Conservation (phyloP, 768 basidiomycete genomes). For the Candolleomyces efflorescens region DNA sequence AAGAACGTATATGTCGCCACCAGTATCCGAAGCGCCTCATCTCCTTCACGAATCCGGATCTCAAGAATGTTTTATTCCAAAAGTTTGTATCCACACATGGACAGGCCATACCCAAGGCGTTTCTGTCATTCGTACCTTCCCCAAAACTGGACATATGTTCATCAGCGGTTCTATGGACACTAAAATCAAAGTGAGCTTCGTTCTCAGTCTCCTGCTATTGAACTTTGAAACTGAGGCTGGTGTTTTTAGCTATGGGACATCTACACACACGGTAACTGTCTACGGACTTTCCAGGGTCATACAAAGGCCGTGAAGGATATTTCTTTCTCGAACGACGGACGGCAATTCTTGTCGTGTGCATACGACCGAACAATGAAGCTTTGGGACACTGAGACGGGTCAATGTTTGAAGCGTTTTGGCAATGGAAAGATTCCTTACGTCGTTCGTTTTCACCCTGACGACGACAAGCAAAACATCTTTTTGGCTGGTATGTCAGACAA, state of each 20-base stretch:
- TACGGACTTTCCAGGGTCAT: slow-evolving; percentile 97
- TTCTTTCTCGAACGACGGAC: slow-evolving; percentile 91
- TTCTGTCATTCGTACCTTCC: slow-evolving; percentile 90
- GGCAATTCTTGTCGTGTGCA: slow-evolving; percentile 83
- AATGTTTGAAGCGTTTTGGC: slow-evolving; percentile 94
- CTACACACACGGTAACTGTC: slow-evolving; percentile 93
- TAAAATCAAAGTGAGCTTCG: slow-evolving; percentile 78
- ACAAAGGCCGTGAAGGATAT: slow-evolving; percentile 96
- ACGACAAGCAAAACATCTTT: slow-evolving; percentile 94
- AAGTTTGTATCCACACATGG: slow-evolving; percentile 95
- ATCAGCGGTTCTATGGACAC: slow-evolving; percentile 98
- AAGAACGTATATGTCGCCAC: slow-evolving; percentile 96
- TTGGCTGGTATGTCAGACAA: slow-evolving; percentile 99
- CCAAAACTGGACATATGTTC: slow-evolving; percentile 87
- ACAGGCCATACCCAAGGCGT: slow-evolving; percentile 97
- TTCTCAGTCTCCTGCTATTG: not conserved
- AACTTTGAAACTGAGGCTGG: slow-evolving; percentile 5
- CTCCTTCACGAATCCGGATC: slow-evolving; percentile 75
- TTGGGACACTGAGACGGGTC: slow-evolving; percentile 99
- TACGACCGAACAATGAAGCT: slow-evolving; percentile 98
- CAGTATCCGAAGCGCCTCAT: slow-evolving; percentile 82
- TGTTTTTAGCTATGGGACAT: slow-evolving; percentile 89
- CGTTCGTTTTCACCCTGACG: slow-evolving; percentile 91
- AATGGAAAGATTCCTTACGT: slow-evolving; percentile 98
- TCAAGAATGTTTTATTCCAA: slow-evolving; percentile 92